Conservation (phyloP, 2,329 filamentous ascomycete species). For the Alternaria sp. region DNA sequence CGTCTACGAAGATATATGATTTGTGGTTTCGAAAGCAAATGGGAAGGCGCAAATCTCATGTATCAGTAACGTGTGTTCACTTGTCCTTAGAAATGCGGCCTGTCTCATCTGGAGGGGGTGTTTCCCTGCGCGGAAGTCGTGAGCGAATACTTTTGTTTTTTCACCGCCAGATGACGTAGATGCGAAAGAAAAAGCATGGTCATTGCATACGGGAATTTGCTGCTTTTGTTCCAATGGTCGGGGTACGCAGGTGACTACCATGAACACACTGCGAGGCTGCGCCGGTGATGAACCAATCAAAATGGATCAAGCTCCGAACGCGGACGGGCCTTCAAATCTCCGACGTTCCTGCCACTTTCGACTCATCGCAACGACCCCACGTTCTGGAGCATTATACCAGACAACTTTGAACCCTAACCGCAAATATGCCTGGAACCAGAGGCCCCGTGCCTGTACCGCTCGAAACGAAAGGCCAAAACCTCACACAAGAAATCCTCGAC, state of each 20-base stretch:
- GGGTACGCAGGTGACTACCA: not conserved
- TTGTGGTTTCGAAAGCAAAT: not conserved
- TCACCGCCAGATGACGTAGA: not conserved
- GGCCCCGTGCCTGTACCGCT: constrained; percentile 58
- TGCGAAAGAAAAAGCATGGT: not conserved
- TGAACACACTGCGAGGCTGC: constrained; percentile 6
- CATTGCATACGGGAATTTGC: not conserved
- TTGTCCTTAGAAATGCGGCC: not conserved
- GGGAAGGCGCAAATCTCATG: not conserved
- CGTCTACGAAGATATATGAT: not conserved
- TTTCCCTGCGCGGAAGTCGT: not conserved
- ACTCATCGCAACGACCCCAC: constrained; percentile 38
- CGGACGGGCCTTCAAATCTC: constrained; percentile 30
- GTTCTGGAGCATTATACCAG: constrained; percentile 23
- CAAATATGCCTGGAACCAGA: constrained; percentile 56
- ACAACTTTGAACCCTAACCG: constrained; percentile 14
- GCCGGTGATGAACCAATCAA: constrained; percentile 25
- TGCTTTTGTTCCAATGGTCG: not conserved
- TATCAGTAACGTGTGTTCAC: not conserved
- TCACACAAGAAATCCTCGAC: constrained; percentile 84
- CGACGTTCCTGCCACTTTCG: constrained; percentile 32
- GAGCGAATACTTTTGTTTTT: not conserved
- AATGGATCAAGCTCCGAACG: constrained; percentile 26
- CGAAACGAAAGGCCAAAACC: constrained; percentile 54
- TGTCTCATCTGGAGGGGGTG: not conserved